These are phyloP conservation scores for Kodamaea suecica DNA, from an alignment of 1,139 yeast species.

Conservation along the genomic window DNA sequence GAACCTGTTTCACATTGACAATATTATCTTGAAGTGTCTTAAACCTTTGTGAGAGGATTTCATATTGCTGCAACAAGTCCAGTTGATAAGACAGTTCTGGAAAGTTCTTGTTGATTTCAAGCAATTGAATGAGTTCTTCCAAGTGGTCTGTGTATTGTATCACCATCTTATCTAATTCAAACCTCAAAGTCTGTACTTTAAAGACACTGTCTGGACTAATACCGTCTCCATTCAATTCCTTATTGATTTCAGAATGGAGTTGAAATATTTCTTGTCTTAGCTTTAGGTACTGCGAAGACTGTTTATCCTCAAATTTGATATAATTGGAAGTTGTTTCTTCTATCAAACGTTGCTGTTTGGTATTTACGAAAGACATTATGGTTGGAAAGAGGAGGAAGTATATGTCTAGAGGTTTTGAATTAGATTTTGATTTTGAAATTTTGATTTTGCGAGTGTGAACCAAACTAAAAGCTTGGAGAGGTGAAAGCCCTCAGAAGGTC, in stretches of 20 bases:
- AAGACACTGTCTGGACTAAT: constrained; percentile 12
- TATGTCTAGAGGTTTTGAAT: too few species aligned
- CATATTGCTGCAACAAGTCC: constrained; percentile 22
- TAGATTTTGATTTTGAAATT: too few species aligned
- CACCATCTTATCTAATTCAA: constrained; percentile 28
- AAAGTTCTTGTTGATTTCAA: constrained; percentile 18
- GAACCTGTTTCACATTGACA: constrained; percentile 27
- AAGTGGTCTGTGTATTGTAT: constrained; percentile 28
- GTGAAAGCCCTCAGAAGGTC: too few species aligned
- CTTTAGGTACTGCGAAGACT: constrained; percentile 30
- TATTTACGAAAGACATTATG: constrained; percentile 15
- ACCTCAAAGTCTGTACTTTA: constrained; percentile 20
- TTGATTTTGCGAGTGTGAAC: too few species aligned
- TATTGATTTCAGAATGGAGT: constrained; percentile 15
- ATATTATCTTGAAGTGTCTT: constrained; percentile 21
- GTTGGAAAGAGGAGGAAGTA: too few species aligned
- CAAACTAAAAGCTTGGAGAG: too few species aligned
- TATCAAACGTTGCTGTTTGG: constrained; percentile 32
- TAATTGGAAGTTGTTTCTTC: constrained; percentile 32
- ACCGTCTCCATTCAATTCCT: constrained; percentile 7
- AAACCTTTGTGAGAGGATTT: constrained; percentile 19
- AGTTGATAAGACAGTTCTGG: constrained; percentile 20
- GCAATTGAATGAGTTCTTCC: constrained; percentile 18
- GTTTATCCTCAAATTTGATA: constrained; percentile 35
- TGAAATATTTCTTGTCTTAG: constrained; percentile 34